Evolutionary conservation across 1,139 yeast species (phyloP).

Genomic region (Candida tropicalis): DNA sequence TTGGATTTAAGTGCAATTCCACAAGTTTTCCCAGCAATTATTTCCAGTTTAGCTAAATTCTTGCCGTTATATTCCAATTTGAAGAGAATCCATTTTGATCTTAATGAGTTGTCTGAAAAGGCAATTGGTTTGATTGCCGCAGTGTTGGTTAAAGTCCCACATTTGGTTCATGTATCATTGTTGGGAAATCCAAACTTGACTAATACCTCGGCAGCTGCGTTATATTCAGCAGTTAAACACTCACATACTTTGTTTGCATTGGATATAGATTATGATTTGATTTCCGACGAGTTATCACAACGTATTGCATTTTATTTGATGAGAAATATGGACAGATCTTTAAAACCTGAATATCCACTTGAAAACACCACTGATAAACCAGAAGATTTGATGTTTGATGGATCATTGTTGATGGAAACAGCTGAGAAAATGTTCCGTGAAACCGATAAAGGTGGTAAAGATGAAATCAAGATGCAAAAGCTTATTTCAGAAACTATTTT

Average conservation of each 20-base stretch:
- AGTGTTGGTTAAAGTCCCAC: slow-evolving; percentile 67
- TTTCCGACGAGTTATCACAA: slow-evolving; percentile 72
- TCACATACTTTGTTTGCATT: slow-evolving; percentile 67
- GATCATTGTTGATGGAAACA: slow-evolving; percentile 58
- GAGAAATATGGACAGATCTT: slow-evolving; percentile 73
- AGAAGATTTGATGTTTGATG: slow-evolving; percentile 52
- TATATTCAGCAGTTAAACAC: slow-evolving; percentile 70
- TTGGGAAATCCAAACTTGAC: slow-evolving; percentile 63
- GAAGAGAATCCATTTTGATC: slow-evolving; percentile 77
- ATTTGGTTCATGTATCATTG: slow-evolving; percentile 76
- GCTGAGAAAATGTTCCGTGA: slow-evolving; percentile 61
- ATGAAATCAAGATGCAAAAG: slow-evolving; percentile 41
- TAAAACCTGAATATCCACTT: slow-evolving; percentile 40
- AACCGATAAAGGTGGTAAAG: slow-evolving; percentile 34
- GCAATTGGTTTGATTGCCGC: slow-evolving; percentile 70
- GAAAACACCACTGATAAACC: slow-evolving; percentile 27
- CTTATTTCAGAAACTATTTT: slow-evolving; percentile 46
- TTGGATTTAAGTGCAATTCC: slow-evolving; percentile 79
- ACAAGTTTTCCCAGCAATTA: slow-evolving; percentile 68
- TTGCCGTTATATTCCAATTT: slow-evolving; percentile 68
- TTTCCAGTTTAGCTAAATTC: slow-evolving; percentile 60
- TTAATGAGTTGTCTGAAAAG: slow-evolving; percentile 64
- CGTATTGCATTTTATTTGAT: slow-evolving; percentile 80
- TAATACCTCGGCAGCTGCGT: slow-evolving; percentile 61
- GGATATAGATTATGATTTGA: slow-evolving; percentile 69